A percentile compares a stretch with the other conserved stretches of the same genome.
Conservation (phyloP, 2,329 filamentous ascomycete species). For the Cercospora sojina region DNA sequence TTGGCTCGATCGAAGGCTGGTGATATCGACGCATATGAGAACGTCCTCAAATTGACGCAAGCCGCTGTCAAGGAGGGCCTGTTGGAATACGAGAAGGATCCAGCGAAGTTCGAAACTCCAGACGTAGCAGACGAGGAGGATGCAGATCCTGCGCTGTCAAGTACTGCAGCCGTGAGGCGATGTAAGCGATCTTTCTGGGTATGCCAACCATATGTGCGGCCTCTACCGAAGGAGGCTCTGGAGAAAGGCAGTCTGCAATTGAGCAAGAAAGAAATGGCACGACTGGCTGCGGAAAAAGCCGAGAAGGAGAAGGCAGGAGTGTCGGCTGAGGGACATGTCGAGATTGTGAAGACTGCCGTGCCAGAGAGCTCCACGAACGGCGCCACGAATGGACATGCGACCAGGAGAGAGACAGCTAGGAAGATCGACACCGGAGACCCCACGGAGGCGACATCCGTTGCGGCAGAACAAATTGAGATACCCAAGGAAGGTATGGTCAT, state of each 20-base stretch:
- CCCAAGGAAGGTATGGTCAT: slow-evolving; percentile 49
- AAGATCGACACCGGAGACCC: background rate
- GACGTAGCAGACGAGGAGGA: slow-evolving; percentile 26
- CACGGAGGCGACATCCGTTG: background rate
- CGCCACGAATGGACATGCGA: slow-evolving; percentile 15
- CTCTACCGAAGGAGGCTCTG: slow-evolving; percentile 78
- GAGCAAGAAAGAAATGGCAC: slow-evolving; percentile 36
- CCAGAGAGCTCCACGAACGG: background rate
- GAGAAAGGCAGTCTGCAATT: slow-evolving; percentile 38
- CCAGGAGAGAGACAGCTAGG: slow-evolving; percentile 9
- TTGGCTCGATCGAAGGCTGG: slow-evolving; percentile 68
- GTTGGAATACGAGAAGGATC: slow-evolving; percentile 59
- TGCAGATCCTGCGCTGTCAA: slow-evolving; percentile 30
- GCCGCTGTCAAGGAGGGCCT: slow-evolving; percentile 70
- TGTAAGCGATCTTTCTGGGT: slow-evolving; percentile 88
- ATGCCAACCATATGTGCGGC: slow-evolving; percentile 81
- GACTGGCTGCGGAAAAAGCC: slow-evolving; percentile 32
- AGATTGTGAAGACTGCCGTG: slow-evolving; percentile 17
- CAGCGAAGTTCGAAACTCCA: slow-evolving; percentile 37
- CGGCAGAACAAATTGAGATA: slow-evolving; percentile 38
- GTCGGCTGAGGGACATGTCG: slow-evolving; percentile 33
- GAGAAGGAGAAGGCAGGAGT: slow-evolving; percentile 33
- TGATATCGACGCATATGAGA: slow-evolving; percentile 74
- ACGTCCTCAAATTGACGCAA: slow-evolving; percentile 73
- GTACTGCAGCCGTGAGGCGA: slow-evolving; percentile 62